A percentile compares a stretch with the other conserved stretches of the same genome.
Evolutionary conservation across 768 basidiomycete species (phyloP).

Genomic region (Calvatia gigantea): DNA sequence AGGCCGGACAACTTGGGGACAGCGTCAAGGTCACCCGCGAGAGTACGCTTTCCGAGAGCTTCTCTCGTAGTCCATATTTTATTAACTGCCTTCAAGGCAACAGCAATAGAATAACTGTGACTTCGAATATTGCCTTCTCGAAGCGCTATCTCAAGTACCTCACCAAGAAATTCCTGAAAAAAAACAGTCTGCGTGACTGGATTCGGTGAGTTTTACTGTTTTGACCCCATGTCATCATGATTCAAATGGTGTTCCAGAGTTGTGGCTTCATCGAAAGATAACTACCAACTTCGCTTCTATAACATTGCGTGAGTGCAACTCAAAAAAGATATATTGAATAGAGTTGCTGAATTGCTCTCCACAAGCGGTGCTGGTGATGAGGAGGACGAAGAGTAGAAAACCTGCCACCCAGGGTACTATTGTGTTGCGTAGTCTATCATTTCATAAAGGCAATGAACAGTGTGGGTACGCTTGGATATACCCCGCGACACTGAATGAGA

Average conservation of each 20-base stretch:
- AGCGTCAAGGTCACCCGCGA: conserved; percentile 83
- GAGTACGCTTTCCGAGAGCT: conserved; percentile 46
- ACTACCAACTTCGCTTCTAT: conserved; percentile 93
- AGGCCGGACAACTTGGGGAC: conserved; percentile 90
- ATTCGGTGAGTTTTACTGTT: conserved; percentile 60
- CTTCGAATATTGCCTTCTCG: conserved; percentile 86
- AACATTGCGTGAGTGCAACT: conserved; percentile 70
- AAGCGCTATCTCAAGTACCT: conserved; percentile 98
- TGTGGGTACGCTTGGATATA: neutral
- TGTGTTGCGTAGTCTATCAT: neutral
- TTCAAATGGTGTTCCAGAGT: conserved; percentile 45
- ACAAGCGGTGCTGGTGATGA: conserved; percentile 32
- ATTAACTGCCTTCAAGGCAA: conserved; percentile 44
- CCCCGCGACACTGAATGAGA: no score
- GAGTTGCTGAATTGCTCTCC: conserved; percentile 11
- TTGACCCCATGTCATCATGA: neutral
- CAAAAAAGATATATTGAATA: neutral
- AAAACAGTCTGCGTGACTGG: conserved; percentile 94
- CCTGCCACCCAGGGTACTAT: neutral
- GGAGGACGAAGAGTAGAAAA: conserved; percentile 27
- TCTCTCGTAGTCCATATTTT: neutral
- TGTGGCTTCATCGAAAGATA: conserved; percentile 90
- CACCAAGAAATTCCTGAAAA: conserved; percentile 99
- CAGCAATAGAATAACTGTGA: conserved; percentile 82
- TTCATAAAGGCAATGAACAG: neutral